Conservation (phyloP, 129 eudicot species). For the Deinandra increscens region DNA sequence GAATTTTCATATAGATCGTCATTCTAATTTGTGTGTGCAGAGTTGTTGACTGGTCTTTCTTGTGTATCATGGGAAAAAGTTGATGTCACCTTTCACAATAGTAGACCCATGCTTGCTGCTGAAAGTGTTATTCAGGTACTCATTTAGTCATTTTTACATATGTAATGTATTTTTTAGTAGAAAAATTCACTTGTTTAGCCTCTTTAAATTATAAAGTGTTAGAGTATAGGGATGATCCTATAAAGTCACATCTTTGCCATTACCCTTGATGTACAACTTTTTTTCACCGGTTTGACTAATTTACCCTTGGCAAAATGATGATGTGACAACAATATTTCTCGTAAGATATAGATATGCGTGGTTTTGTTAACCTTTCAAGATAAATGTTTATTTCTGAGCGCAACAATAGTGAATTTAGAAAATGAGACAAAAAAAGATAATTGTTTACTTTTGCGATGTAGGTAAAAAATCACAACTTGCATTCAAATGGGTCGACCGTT, state of each 20-base stretch:
- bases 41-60: constrained; percentile 87
- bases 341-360: background rate
- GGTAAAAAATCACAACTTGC: too few species aligned
- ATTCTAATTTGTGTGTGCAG: constrained; percentile 38
- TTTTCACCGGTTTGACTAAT: background rate
- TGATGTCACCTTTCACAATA: constrained; percentile 88
- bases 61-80: constrained; percentile 96
- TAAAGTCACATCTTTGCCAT: background rate
- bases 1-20: background rate
- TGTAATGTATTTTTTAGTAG: background rate
- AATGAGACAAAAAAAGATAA: too few species aligned
- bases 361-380: background rate
- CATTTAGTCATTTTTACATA: background rate
- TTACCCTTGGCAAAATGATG: constrained; percentile 9
- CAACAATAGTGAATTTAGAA: too few species aligned
- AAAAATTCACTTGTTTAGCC: background rate
- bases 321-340: background rate
- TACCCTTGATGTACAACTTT: constrained; percentile 3
- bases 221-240: background rate
- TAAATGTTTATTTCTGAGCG: too few species aligned
- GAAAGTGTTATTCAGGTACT: constrained; percentile 92
- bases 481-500: too few species aligned
- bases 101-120: constrained; percentile 77
- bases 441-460: too few species aligned
- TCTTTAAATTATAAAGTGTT: background rate